Conservation (phyloP, 805 yeast species). For the Metschnikowia lochheadii region DNA sequence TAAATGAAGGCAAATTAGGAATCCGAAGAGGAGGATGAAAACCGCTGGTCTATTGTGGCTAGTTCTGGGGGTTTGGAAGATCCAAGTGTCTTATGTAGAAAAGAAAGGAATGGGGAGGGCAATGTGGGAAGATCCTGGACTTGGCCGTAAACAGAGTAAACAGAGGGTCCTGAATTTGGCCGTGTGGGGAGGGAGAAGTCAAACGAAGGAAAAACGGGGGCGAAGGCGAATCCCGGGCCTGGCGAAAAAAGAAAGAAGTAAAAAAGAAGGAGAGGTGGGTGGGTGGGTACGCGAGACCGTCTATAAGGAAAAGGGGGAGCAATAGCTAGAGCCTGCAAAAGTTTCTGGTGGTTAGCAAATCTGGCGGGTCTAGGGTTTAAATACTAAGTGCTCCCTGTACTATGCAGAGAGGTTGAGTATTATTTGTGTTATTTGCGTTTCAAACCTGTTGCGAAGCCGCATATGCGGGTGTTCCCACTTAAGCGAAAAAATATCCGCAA, state of each 20-base stretch:
- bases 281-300: not conserved
- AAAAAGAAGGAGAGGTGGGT: not conserved
- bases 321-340: not conserved
- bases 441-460: slow-evolving; percentile 4
- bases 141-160: not conserved
- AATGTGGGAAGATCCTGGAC: not conserved
- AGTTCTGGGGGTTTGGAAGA: not conserved
- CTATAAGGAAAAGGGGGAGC: not conserved
- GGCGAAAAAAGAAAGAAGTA: not conserved
- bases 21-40: not conserved
- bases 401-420: not conserved
- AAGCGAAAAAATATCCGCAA: slow-evolving; percentile 1
- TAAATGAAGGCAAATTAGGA: not conserved
- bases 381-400: not conserved
- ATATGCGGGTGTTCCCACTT: slow-evolving; percentile 1
- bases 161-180: not conserved
- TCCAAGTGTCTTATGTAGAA: not conserved
- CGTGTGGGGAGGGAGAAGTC: not conserved
- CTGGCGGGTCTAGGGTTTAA: not conserved
- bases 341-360: not conserved
- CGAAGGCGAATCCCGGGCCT: not conserved
- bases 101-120: not conserved
- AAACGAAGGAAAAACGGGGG: not conserved
- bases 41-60: not conserved
- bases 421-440: slow-evolving; percentile 5